Evolutionary conservation across 2,329 filamentous ascomycete genomes (phyloP), one percentile per base, ranked within the genome.

Genomic region (Dactylellina sp.): DNA sequence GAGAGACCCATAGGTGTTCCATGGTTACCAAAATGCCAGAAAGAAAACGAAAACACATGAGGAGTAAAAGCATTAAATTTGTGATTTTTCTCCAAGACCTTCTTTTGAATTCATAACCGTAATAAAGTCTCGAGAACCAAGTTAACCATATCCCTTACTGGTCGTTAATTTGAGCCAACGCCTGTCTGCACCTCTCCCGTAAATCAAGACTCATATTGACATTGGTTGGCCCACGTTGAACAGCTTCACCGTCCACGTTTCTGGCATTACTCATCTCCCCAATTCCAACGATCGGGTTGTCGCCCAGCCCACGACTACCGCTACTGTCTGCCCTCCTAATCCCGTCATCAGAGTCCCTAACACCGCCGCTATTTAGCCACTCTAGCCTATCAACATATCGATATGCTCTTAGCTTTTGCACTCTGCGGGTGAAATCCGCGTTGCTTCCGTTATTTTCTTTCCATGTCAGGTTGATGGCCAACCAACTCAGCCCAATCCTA

Each of bases 381-480:
- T 88, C 84, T 76, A 94, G 84, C 77, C 88, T 89, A 32, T 86
- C 84, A 60, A 89, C 83, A 76, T 93, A 90, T 0, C 92, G 92
- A 24, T 95, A 81, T 60, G 86, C 86, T 79, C 88, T 86, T 47
- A 99, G 84, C 79, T 91, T 89, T 11, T 82, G 80, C 0, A 89
- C 89, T 59, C 95, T 85, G 28, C 86, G 84, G 75, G 90, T 91
- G 7, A 86, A 87, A 20, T 84, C 83, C 18, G 84, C 83, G 77
- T 97, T 93, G 28, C 82, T 84, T 5, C 86, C 84, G 78, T 94
- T 89, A 75, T 97, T 93, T 75, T 89, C 77, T 6, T 65, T 85
- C 84, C 90, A 96, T 0, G 91, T 91, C 46, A 99, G 85, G 80
- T 97, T 97, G 80, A 89, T 91, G 47, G 96, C 85, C 46, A 96